phyloP scores from a whole-genome alignment of 768 basidiomycete genomes.

The Neoboletus subvelutipes region DNA sequence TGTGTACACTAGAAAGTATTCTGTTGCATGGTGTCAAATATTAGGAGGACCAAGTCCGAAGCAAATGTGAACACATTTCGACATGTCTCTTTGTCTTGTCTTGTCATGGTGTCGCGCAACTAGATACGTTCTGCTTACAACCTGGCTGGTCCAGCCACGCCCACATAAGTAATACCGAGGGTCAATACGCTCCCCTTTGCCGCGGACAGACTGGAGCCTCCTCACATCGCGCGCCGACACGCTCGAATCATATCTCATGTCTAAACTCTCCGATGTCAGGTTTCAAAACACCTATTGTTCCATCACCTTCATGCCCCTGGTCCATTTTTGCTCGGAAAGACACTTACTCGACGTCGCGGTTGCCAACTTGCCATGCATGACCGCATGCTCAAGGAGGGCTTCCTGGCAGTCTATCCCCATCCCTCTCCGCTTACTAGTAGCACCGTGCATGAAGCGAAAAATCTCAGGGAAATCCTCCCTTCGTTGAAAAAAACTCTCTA shows the following conservation, averaged over 20 bases:
- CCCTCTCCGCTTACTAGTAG: no score
- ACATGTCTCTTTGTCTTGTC: no score
- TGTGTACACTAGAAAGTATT: no score
- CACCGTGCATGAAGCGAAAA: slow-evolving; percentile 19
- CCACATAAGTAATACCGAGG: no score
- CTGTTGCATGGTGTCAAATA: no score
- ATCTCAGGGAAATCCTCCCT: background rate
- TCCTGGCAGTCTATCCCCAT: slow-evolving; percentile 38
- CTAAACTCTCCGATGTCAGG: slow-evolving; percentile 19
- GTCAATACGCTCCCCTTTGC: slow-evolving; percentile 28
- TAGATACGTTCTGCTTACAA: slow-evolving; percentile 5
- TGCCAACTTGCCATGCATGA: slow-evolving; percentile 40
- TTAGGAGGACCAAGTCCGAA: no score
- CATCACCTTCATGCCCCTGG: slow-evolving; percentile 37
- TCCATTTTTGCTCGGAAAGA: slow-evolving; percentile 41
- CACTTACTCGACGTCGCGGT: slow-evolving; percentile 37
- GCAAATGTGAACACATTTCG: no score
- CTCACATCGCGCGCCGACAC: slow-evolving; percentile 19
- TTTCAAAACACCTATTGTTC: slow-evolving; percentile 31
- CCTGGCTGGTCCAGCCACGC: background rate
- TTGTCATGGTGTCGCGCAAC: no score
- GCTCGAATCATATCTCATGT: slow-evolving; percentile 23
- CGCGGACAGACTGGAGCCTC: slow-evolving; percentile 29
- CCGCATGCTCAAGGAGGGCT: no score
- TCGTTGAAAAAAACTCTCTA: slow-evolving; percentile 15